phyloP scores from a whole-genome alignment of 768 basidiomycete species.

The Russula compacta region DNA sequence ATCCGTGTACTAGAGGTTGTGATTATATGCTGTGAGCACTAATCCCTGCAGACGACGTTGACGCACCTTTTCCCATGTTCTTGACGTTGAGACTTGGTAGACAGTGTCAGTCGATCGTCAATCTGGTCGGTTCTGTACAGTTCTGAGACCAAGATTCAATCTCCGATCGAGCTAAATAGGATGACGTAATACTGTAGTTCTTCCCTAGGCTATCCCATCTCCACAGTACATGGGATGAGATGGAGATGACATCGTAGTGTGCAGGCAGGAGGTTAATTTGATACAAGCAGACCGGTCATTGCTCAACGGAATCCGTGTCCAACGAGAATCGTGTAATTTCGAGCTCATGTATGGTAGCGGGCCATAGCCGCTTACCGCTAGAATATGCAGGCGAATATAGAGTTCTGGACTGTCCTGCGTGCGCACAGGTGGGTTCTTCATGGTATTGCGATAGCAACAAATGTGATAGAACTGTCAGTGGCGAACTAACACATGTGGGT shows the following conservation, averaged over 20 bases:
- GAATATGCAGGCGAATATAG: not conserved
- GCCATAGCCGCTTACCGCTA: not conserved
- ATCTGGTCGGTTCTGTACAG: conserved; percentile 11
- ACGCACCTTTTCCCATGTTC: conserved; percentile 23
- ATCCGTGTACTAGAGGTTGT: conserved; percentile 75
- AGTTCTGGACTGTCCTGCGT: too few relatives aligned
- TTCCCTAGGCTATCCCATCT: too few relatives aligned
- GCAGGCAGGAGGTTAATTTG: too few relatives aligned
- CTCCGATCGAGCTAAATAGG: not conserved
- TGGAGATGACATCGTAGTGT: too few relatives aligned
- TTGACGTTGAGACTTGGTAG: conserved; percentile 16
- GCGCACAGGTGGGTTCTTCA: not conserved
- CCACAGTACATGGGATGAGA: too few relatives aligned
- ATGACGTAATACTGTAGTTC: too few relatives aligned
- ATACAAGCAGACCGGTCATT: too few relatives aligned
- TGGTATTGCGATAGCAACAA: not conserved
- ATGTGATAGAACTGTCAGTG: not conserved
- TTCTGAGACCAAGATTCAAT: conserved; percentile 1
- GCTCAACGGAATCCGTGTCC: too few relatives aligned
- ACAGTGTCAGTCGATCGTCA: not conserved
- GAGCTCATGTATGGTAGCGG: not conserved
- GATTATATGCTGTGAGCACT: not conserved
- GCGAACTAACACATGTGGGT: not conserved
- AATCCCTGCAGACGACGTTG: not conserved
- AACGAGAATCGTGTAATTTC: not conserved